Percentiles rank a stretch among this genome's conserved stretches.
phyloP scores from a whole-genome alignment of 1,284 basidiomycete genomes.

The Trichosporon asahii region DNA sequence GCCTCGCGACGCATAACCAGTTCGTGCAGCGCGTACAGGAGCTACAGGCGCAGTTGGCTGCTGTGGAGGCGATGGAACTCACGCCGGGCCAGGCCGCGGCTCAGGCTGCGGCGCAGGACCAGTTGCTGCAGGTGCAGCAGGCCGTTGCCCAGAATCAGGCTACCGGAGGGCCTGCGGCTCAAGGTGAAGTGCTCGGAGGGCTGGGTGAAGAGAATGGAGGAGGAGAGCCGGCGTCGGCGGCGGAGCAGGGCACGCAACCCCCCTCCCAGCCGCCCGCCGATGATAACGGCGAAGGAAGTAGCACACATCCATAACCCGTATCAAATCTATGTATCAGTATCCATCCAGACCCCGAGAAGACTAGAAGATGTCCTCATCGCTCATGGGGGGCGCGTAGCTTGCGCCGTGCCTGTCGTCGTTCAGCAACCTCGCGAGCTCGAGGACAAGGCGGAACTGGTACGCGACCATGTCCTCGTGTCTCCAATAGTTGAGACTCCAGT shows the following conservation, averaged over 20 bases:
- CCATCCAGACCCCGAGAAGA: background rate
- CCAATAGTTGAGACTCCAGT: slow-evolving; percentile 64
- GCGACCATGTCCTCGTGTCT: slow-evolving; percentile 63
- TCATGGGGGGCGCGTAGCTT: background rate
- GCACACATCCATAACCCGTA: background rate
- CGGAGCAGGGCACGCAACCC: too few species aligned
- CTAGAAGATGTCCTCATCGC: background rate
- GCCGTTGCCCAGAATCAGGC: background rate
- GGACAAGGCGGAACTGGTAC: slow-evolving; percentile 58
- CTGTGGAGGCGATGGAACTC: background rate
- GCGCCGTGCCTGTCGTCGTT: slow-evolving; percentile 32
- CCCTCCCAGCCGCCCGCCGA: too few species aligned
- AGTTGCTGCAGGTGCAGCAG: background rate
- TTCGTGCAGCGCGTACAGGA: background rate
- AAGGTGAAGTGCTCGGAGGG: too few species aligned
- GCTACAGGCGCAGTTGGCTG: background rate
- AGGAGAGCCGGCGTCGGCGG: too few species aligned
- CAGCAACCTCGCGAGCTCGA: slow-evolving; percentile 35
- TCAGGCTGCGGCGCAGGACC: background rate
- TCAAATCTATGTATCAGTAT: background rate
- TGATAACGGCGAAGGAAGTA: background rate
- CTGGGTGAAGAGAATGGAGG: too few species aligned
- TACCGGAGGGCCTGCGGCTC: too few species aligned
- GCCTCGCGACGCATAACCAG: background rate
- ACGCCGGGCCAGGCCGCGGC: background rate